Evolutionary conservation across 371 early-diverging fungal species (phyloP), one percentile per base, ranked within the genome.

Genomic region (Lichtheimia ramosa): DNA sequence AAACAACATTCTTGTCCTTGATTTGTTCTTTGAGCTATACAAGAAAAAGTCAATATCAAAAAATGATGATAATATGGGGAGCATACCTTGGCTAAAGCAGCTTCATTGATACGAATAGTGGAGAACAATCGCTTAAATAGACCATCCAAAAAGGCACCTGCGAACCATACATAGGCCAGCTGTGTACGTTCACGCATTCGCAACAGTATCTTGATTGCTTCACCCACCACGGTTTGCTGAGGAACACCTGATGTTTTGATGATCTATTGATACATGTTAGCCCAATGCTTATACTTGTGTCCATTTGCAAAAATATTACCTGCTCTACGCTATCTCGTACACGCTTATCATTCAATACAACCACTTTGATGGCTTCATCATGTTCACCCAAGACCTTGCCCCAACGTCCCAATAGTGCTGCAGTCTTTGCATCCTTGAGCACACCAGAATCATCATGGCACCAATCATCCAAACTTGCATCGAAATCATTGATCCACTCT

Each of bases 391-490:
- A 41, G 2, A 63, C 67, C 20, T 63, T 59, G 1, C 61, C 40
- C 81, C 81, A 81, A 14, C 72, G 69, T 3, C 81, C 81, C 10
- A 81, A 48, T 25, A 66, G 55, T 0, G 59, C 61, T 53, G 68
- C 66, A 13, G 63, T 58, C 3, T 64, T 64, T 5, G 68, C 74
- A 21, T 81, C 65, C 34, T 65, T 71, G 12, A 81, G 43, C 1
- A 75, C 57, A 20, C 72, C 67, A 0, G 75, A 71, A 60, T 81
- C 81, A 63, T 81, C 81, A 52, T 81, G 77, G 34, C 75, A 77
- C 81, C 81, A 81, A 58, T 81, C 81, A 56, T 81, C 81, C 51
- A 81, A 59, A 48, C 75, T 75, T 1, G 77, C 74, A 62, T 81
- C 81, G 51, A 81, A 75, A 58, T 81, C 81, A 57, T 64, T 66